A percentile compares a stretch with the other conserved stretches of the same genome.
These are phyloP conservation scores for Neofusicoccum parvum DNA, from an alignment of 2,329 filamentous ascomycete species.

Conservation along the genomic window DNA sequence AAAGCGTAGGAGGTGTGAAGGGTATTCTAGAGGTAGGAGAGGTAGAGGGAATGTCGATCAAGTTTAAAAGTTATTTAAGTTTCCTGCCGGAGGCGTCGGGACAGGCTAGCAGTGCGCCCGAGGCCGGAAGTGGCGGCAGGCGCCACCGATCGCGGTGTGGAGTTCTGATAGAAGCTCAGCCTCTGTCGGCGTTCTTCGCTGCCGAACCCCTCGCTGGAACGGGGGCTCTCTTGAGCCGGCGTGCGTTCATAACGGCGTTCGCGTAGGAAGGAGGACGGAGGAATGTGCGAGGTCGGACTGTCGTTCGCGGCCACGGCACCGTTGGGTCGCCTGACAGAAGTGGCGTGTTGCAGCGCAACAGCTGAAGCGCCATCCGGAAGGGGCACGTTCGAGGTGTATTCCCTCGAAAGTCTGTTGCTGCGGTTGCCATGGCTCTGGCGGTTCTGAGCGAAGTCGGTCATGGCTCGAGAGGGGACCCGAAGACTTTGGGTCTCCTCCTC, in stretches of 20 bases:
- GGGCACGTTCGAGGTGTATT: constrained; percentile 41
- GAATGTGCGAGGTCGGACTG: not conserved
- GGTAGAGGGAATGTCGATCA: not conserved
- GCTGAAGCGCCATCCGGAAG: constrained; percentile 36
- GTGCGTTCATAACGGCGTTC: constrained; percentile 17
- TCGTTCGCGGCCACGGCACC: constrained; percentile 3
- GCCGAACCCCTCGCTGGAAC: not conserved
- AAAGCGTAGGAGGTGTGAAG: not conserved
- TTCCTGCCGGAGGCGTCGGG: constrained; percentile 15
- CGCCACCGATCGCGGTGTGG: constrained; percentile 1
- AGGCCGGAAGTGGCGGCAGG: not conserved
- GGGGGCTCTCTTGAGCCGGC: constrained; percentile 6
- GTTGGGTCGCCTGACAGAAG: constrained; percentile 16
- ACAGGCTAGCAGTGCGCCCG: constrained; percentile 9
- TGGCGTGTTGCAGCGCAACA: constrained; percentile 29
- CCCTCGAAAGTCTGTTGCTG: constrained; percentile 31
- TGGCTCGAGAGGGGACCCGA: constrained; percentile 51
- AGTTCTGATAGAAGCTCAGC: constrained; percentile 10
- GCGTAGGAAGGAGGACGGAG: constrained; percentile 5
- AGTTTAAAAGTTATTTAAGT: not conserved
- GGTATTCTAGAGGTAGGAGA: constrained; percentile 8
- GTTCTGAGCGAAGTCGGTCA: constrained; percentile 47
- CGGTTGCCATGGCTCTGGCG: constrained; percentile 20
- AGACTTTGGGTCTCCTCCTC: constrained; percentile 43
- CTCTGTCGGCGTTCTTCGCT: constrained; percentile 18